A percentile compares a stretch with the other conserved stretches of the same genome.
Conservation (phyloP, 768 basidiomycete genomes). For the Leccinum broughii region DNA sequence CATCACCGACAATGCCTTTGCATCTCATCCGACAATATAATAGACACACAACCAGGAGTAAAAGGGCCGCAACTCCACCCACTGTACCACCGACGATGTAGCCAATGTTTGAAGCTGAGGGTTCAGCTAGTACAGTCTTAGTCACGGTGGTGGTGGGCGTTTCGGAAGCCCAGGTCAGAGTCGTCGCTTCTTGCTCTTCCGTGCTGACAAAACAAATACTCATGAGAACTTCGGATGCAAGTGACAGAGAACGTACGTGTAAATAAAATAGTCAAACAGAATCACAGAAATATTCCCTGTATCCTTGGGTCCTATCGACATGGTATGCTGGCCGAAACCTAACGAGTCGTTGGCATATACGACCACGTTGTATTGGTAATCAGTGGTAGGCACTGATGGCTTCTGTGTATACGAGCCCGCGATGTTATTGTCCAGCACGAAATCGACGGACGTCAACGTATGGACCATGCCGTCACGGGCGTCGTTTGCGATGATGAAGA, state of each 20-base stretch:
- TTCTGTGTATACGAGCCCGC: too few relatives aligned
- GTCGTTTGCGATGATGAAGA: too few relatives aligned
- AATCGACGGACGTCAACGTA: too few relatives aligned
- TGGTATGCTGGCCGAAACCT: too few relatives aligned
- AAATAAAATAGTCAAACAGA: conserved; percentile 23
- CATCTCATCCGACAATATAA: conserved; percentile 5
- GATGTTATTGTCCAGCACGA: too few relatives aligned
- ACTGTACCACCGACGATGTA: not conserved
- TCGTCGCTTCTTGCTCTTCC: not conserved
- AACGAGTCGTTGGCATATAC: too few relatives aligned
- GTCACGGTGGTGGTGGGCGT: not conserved
- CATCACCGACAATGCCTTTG: not conserved
- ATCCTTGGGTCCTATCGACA: conserved; percentile 10
- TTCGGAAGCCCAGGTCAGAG: not conserved
- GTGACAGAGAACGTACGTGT: conserved; percentile 12
- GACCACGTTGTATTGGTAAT: too few relatives aligned
- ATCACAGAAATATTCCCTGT: conserved; percentile 3
- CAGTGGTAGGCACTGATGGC: too few relatives aligned
- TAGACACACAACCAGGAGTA: not conserved
- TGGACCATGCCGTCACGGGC: too few relatives aligned
- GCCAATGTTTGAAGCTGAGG: too few relatives aligned
- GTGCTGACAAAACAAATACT: not conserved
- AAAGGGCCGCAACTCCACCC: not conserved
- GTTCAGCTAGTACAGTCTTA: too few relatives aligned
- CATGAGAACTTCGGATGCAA: conserved; percentile 1